Base-by-base conservation (phyloP, 2,329 filamentous ascomycete genomes). In the Botrytis paeoniae region DNA sequence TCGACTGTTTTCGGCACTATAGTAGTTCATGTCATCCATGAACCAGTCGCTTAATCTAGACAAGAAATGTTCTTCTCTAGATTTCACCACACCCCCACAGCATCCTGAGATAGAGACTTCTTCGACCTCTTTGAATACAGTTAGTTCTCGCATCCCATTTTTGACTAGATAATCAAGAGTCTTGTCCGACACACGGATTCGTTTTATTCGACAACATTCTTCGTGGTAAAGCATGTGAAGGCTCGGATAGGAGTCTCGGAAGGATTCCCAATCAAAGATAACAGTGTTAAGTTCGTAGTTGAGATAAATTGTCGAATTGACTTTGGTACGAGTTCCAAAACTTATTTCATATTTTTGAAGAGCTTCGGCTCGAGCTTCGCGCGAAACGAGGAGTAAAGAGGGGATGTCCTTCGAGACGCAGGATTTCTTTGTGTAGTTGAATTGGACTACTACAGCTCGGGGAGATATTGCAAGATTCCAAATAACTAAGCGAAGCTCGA, bases 251-350 rank as follows among this genome's bases (percentile, higher is more conserved):
- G 32, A 60, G 22, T 69, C 7, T 60, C 51, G 18, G 41, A 60
- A 61, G 4, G 18, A 41, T 45, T 43, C 14, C 18, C 37, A 69
- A 43, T 43, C 18, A 16, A 43, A 43, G 48, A n/a, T 14, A 25
- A 61, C 51, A 41, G 54, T 43, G 22, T 69, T 37, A 32, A 32
- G 18, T 25, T 69, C 51, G 59, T 69, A 61, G 29, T 69, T 57
- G 32, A 57, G 39, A n/a, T 69, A 57, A 29, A 69, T 69, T 3
- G 35, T 12, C 8, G 18, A 41, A 25, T 35, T n/a, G 18, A 45
- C 22, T 60, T 60, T 43, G 6, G 10, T 43, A 57, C 39, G 48
- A 45, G 37, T 69, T 25, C 25, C 66, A 37, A 69, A 61, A 16
- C 48, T 32, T 25, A 29, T 54, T 22, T 32, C 66, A 69, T 60